Evolutionary conservation across 208 protist genomes (phyloP), one percentile per base, ranked within the genome.

Genomic region (Leishmania amazonensis): DNA sequence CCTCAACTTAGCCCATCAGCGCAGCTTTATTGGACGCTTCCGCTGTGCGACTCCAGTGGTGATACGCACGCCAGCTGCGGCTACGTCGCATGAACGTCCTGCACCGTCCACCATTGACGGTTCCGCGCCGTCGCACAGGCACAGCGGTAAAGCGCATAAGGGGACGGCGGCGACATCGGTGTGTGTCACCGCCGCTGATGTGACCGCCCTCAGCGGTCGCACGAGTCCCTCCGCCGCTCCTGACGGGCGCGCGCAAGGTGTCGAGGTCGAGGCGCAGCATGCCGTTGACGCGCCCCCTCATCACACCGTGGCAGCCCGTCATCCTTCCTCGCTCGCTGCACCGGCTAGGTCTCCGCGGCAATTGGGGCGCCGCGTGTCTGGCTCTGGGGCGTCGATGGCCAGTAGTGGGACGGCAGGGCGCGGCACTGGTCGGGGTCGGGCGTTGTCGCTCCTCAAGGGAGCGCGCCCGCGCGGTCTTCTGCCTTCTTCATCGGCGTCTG

Each of bases 31-130:
- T 72, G 89, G 72, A 24, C 84, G 76, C 35, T 90, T 89, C 54
- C 85, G 84, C 28, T 90, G 85, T 65, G 89, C 87, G 75, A 75
- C 80, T 5, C 74, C 85, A 51, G 89, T 90, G 40, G 78, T 90
- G 75, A 72, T 87, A 49, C 85, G 84, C 68, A 89, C 85, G 1
- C 53, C 78, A 13, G 60, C 82, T 13, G 35, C 75, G 6, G 70
- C 75, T 0, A 86, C 84, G 35, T 54, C 51, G 42, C 83, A 87
- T 40, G n/a, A 19, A 11, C 13, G 0, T 31, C 1, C 0, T 31
- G 70, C 70, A 31, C 45, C 11, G 42, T 31, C 45, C 42, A 45
- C 42, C 21, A 45, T 0, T 8, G 70, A 74, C 70, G 40, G 51
- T 21, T 8, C 9, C 42, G 19, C 42, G 8, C 70, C 17, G 70